Evolutionary conservation across 2,329 filamentous ascomycete genomes (phyloP), one percentile per base, ranked within the genome.

Genomic region (Trematosphaeria pertusa): DNA sequence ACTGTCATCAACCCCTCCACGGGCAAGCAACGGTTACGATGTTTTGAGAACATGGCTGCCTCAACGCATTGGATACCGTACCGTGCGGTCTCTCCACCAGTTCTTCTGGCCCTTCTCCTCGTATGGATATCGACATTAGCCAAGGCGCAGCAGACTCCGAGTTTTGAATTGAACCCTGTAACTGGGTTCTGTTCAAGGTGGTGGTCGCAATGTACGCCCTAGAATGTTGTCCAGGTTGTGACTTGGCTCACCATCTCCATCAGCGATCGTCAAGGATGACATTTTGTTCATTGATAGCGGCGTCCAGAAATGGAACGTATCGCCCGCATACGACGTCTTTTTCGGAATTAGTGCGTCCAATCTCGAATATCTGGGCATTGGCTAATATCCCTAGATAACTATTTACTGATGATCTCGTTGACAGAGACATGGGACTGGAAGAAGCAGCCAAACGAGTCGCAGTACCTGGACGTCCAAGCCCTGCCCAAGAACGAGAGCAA

Each of bases 261-360:
- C 41, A 56, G 58, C 58, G 18, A 34, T 60, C 5, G 48, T 64
- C 22, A 61, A 60, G 32, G 51, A 60, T 37, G 39, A 59, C 20
- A 37, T 56, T 1, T 43, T 62, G 14, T 64, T 51, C 43, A 62
- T 62, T 40, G 58, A 62, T 36, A 54, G 56, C 42, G 59, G 61
- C 4, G 22, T 64, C 10, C 50, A 64, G 34, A 62, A 56, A 32
- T 64, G 50, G 40, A 49, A 55, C 36, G 47, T 31, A 14, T 46
- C 50, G n/a, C 28, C 47, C 31, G 19, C 36, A 24, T n/a, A n/a
- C n/a, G n/a, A n/a, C n/a, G 10, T 36, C 15, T 33, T 46, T 37
- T 37, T 56, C 26, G 53, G 56, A 15, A 52, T 51, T 14, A 59
- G 46, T 53, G 18, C 15, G 46, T 54, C 34, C 30, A 38, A 24